Evolutionary conservation across 2,329 filamentous ascomycete genomes (phyloP).

Genomic region (Sarocladium oryzae): DNA sequence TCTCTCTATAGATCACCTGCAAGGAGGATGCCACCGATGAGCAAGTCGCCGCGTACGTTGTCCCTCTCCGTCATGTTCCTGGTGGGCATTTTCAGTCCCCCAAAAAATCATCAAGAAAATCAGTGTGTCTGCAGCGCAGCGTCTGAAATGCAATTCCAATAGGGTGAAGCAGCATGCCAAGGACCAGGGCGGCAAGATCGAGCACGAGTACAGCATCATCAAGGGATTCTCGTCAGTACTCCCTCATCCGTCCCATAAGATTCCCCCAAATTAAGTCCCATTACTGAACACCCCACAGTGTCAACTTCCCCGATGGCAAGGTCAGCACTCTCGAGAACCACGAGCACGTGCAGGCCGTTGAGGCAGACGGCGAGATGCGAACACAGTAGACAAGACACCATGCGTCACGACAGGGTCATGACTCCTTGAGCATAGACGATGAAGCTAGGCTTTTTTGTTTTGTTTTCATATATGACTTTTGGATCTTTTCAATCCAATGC

Average conservation of each 20-base stretch:
- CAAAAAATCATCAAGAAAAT: no score
- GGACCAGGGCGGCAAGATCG: slow-evolving; percentile 77
- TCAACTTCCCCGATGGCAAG: slow-evolving; percentile 62
- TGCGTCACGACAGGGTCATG: background rate
- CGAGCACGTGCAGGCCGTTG: slow-evolving; percentile 68
- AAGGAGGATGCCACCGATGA: slow-evolving; percentile 62
- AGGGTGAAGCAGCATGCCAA: slow-evolving; percentile 72
- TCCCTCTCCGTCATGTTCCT: slow-evolving; percentile 3
- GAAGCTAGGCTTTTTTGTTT: background rate
- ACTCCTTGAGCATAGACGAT: slow-evolving; percentile 3
- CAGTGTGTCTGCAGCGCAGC: background rate
- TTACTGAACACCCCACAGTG: slow-evolving; percentile 50
- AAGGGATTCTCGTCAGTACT: slow-evolving; percentile 82
- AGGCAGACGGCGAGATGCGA: slow-evolving; percentile 63
- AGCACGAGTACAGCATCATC: slow-evolving; percentile 77
- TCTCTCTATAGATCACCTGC: slow-evolving; percentile 60
- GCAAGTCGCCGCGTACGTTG: slow-evolving; percentile 59
- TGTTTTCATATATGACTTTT: no score
- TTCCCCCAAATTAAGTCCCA: no score
- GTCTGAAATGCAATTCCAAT: slow-evolving; percentile 11
- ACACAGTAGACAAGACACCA: slow-evolving; percentile 52
- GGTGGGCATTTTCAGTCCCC: no score
- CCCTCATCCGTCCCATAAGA: background rate
- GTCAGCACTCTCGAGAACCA: slow-evolving; percentile 60
- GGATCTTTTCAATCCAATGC: background rate